Percentiles rank a stretch among this genome's conserved stretches.
phyloP scores from a whole-genome alignment of 768 basidiomycete species.

The Coprinopsis strossmayeri region DNA sequence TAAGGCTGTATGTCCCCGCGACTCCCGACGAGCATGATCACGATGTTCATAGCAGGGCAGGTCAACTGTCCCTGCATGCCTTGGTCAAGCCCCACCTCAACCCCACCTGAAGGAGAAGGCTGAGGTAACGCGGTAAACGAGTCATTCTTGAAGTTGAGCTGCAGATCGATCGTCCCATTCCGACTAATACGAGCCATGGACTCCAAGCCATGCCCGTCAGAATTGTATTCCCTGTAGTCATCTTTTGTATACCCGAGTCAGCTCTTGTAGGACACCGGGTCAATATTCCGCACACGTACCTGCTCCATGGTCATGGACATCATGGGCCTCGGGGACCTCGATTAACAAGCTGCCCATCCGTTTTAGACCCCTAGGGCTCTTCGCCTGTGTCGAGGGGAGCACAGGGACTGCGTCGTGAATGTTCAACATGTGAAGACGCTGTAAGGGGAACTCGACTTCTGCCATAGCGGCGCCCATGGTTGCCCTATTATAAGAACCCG shows the following conservation, averaged over 20 bases:
- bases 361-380: not conserved
- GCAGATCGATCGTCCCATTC: constrained; percentile 21
- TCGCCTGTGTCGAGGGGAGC: not conserved
- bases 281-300: not conserved
- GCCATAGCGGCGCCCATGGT: not conserved
- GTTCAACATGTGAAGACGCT: not conserved
- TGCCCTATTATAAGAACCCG: not conserved
- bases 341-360: constrained; percentile 3
- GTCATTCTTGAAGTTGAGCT: not conserved
- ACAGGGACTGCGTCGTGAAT: not conserved
- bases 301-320: not conserved
- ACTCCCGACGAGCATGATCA: constrained; percentile 65
- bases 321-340: not conserved
- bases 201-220: not conserved
- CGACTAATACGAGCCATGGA: constrained; percentile 15
- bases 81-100: not conserved
- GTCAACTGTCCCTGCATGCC: not conserved
- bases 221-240: not conserved
- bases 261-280: not conserved
- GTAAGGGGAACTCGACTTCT: not conserved
- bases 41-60: constrained; percentile 44
- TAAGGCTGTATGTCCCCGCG: constrained; percentile 67
- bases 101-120: not conserved
- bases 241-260: not conserved
- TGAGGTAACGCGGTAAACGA: not conserved